phyloP scores from a whole-genome alignment of 106 monocot genomes.

The Agapanthus africanus region DNA sequence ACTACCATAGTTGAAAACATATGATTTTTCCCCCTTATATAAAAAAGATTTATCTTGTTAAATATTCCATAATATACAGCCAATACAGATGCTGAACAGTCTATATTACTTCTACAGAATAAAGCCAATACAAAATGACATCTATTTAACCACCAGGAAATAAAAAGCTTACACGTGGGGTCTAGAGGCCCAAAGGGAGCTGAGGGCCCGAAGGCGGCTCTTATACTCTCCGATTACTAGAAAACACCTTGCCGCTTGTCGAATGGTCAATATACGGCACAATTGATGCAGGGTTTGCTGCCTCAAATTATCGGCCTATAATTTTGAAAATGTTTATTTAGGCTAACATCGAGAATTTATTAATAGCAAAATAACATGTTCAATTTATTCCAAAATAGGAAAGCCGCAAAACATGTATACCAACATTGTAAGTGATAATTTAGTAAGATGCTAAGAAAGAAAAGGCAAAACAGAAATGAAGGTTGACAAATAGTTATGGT shows the following conservation, averaged over 20 bases:
- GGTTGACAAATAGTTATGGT: no score
- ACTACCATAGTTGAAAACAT: neutral
- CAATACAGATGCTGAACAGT: no score
- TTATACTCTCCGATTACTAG: constrained; percentile 45
- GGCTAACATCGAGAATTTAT: no score
- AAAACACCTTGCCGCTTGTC: constrained; percentile 49
- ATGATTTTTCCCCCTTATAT: neutral
- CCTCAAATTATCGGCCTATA: constrained; percentile 41
- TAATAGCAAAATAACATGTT: no score
- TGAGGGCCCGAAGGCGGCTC: constrained; percentile 39
- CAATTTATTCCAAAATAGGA: no score
- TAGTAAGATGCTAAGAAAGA: no score
- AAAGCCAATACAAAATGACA: neutral
- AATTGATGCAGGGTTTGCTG: no score
- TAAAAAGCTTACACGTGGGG: constrained; percentile 49
- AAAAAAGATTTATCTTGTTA: neutral
- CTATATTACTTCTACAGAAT: neutral
- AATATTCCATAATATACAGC: neutral
- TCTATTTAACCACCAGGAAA: no score
- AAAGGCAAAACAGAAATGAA: no score
- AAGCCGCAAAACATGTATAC: no score
- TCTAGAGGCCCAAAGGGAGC: constrained; percentile 45
- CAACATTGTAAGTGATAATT: no score
- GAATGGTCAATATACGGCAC: constrained; percentile 36
- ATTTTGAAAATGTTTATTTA: constrained; percentile 53